Percentiles rank a stretch among this genome's conserved stretches.
These are phyloP conservation scores for Xerocomellus amylosporus DNA, from an alignment of 768 basidiomycete species.

Conservation along the genomic window DNA sequence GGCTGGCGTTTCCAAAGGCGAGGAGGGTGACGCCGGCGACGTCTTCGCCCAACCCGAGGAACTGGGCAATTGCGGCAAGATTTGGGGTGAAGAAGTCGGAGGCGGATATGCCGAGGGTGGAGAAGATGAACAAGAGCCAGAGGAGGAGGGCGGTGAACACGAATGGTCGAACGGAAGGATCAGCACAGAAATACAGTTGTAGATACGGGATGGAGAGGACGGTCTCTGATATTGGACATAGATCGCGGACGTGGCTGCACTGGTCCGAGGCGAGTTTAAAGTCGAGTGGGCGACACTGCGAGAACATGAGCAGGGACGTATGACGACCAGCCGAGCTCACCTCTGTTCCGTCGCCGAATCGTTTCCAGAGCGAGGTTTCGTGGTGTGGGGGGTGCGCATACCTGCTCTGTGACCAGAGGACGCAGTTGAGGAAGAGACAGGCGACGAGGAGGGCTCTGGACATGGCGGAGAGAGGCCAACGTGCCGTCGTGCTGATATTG, in stretches of 20 bases:
- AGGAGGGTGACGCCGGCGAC: slow-evolving; percentile 96
- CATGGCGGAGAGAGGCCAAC: slow-evolving; percentile 36
- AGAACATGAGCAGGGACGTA: slow-evolving; percentile 2
- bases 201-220: slow-evolving; percentile 72
- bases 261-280: slow-evolving; percentile 49
- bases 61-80: slow-evolving; percentile 80
- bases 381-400: slow-evolving; percentile 35
- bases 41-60: slow-evolving; percentile 86
- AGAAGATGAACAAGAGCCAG: slow-evolving; percentile 92
- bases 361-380: slow-evolving; percentile 11
- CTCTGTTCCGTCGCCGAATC: neutral
- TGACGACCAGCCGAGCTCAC: no score
- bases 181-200: slow-evolving; percentile 66
- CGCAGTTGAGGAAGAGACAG: slow-evolving; percentile 51
- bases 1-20: slow-evolving; percentile 96
- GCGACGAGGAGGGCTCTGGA: slow-evolving; percentile 52
- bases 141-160: slow-evolving; percentile 61
- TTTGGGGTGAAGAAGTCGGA: slow-evolving; percentile 99
- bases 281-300: slow-evolving; percentile 64
- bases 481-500: no score
- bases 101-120: slow-evolving; percentile 90
- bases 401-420: slow-evolving; percentile 65
- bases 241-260: slow-evolving; percentile 58
- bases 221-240: slow-evolving; percentile 60
- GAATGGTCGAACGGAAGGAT: slow-evolving; percentile 50